phyloP scores from a whole-genome alignment of 192 early-diverging fungal genomes.

The Chytriomyces hyalinus region DNA sequence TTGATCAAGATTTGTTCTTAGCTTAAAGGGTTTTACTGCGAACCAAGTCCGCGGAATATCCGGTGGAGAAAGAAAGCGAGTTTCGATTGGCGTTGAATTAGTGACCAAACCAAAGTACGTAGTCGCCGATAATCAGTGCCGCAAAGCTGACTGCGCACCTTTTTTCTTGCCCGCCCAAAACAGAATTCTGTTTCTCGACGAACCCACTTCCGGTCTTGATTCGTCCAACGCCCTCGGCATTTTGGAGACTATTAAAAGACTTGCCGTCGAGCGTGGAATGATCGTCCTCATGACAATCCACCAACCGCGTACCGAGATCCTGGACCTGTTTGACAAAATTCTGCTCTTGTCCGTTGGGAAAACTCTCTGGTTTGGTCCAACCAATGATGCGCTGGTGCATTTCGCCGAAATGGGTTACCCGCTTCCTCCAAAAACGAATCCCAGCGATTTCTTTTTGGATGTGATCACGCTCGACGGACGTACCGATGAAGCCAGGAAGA shows the following conservation, averaged over 20 bases:
- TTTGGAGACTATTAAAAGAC: slow-evolving; percentile 61
- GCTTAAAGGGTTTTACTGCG: slow-evolving; percentile 36
- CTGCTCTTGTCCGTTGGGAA: slow-evolving; percentile 71
- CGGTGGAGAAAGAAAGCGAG: slow-evolving; percentile 49
- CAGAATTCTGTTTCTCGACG: slow-evolving; percentile 34
- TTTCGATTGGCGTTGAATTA: slow-evolving; percentile 54
- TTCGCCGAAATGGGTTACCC: slow-evolving; percentile 47
- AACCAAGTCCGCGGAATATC: slow-evolving; percentile 52
- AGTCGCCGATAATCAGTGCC: slow-evolving; percentile 12
- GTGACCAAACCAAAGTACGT: slow-evolving; percentile 36
- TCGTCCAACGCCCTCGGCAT: slow-evolving; percentile 65
- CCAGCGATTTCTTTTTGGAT: slow-evolving; percentile 46
- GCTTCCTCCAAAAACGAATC: slow-evolving; percentile 52
- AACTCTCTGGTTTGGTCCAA: slow-evolving; percentile 51
- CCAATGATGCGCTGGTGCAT: slow-evolving; percentile 40
- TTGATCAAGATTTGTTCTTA: neutral
- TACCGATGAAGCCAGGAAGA: slow-evolving; percentile 23
- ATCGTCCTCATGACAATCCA: slow-evolving; percentile 82
- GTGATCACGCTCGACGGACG: slow-evolving; percentile 34
- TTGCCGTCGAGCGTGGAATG: slow-evolving; percentile 57
- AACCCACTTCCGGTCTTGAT: slow-evolving; percentile 65
- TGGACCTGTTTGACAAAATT: slow-evolving; percentile 79
- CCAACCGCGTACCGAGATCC: slow-evolving; percentile 72
- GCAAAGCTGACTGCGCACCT: slow-evolving; percentile 1
- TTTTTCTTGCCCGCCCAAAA: slow-evolving; percentile 38